Evolutionary conservation across 2,329 filamentous ascomycete species (phyloP).

Genomic region (Rhynchosporium graminicola): DNA sequence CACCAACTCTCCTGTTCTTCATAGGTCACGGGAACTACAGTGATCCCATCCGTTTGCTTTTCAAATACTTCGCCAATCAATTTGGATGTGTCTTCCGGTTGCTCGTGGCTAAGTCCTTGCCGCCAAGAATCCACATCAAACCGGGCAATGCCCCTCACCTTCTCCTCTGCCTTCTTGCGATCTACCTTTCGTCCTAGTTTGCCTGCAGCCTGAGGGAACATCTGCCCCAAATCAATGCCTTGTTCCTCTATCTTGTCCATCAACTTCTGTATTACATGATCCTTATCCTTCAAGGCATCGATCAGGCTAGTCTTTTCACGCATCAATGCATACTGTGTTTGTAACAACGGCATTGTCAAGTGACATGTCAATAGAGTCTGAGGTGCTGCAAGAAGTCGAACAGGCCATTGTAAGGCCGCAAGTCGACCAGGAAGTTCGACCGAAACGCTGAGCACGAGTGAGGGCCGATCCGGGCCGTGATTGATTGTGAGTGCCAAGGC

Average conservation of each 20-base stretch:
- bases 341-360: conserved; percentile 51
- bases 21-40: background rate
- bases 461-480: conserved; percentile 41
- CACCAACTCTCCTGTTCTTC: conserved; percentile 34
- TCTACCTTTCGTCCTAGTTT: conserved; percentile 44
- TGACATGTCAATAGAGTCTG: conserved; percentile 45
- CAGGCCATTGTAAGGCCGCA: conserved; percentile 63
- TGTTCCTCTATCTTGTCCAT: conserved; percentile 54
- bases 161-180: conserved; percentile 40
- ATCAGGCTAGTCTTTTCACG: conserved; percentile 48
- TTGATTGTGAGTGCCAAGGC: conserved; percentile 49
- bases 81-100: conserved; percentile 19
- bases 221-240: conserved; percentile 50
- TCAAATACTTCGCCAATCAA: conserved; percentile 34
- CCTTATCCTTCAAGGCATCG: conserved; percentile 51
- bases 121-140: conserved; percentile 45
- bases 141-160: conserved; percentile 48
- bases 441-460: conserved; percentile 50
- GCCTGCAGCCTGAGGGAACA: conserved; percentile 49
- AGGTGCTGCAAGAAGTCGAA: conserved; percentile 51
- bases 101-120: conserved; percentile 14
- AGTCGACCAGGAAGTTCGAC: conserved; percentile 64
- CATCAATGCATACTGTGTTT: conserved; percentile 46
- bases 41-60: background rate
- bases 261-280: conserved; percentile 55